Percentiles rank a stretch among this genome's conserved stretches.
These are phyloP conservation scores for Malus orientalis DNA, from an alignment of 306 rosid genomes.

Conservation along the genomic window DNA sequence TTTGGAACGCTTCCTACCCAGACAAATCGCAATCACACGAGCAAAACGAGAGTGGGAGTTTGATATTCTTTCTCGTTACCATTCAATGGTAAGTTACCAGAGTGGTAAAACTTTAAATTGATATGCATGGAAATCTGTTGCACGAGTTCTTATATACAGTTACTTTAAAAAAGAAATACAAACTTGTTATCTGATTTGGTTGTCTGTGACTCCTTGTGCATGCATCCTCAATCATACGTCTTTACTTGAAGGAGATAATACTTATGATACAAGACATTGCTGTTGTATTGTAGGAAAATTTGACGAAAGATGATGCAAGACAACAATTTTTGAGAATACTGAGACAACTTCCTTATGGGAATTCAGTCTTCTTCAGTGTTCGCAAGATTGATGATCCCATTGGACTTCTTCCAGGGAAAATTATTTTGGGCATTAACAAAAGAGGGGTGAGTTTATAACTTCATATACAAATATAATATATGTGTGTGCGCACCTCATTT, in stretches of 20 bases:
- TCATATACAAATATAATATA: neutral
- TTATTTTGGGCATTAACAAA: conserved; percentile 86
- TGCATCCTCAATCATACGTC: neutral
- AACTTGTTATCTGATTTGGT: neutral
- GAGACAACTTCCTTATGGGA: conserved; percentile 84
- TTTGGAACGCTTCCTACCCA: conserved; percentile 73
- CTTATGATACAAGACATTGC: neutral
- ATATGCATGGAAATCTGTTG: neutral
- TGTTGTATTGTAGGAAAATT: conserved; percentile 46
- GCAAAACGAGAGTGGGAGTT: conserved; percentile 91
- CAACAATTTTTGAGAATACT: conserved; percentile 80
- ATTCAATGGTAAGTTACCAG: conserved; percentile 75
- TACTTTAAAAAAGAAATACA: neutral
- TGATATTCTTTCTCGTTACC: conserved; percentile 83
- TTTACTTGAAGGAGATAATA: neutral
- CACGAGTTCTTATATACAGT: neutral
- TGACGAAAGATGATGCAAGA: conserved; percentile 89
- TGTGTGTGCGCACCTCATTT: neutral
- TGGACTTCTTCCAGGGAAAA: conserved; percentile 89
- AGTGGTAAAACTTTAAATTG: conserved; percentile 39
- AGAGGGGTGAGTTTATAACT: conserved; percentile 68
- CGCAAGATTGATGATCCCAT: conserved; percentile 97
- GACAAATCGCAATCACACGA: conserved; percentile 89
- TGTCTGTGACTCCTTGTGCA: neutral
- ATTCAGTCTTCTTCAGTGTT: conserved; percentile 80